Evolutionary conservation across 2,329 filamentous ascomycete species (phyloP).

Genomic region (Peltaster fructicola): DNA sequence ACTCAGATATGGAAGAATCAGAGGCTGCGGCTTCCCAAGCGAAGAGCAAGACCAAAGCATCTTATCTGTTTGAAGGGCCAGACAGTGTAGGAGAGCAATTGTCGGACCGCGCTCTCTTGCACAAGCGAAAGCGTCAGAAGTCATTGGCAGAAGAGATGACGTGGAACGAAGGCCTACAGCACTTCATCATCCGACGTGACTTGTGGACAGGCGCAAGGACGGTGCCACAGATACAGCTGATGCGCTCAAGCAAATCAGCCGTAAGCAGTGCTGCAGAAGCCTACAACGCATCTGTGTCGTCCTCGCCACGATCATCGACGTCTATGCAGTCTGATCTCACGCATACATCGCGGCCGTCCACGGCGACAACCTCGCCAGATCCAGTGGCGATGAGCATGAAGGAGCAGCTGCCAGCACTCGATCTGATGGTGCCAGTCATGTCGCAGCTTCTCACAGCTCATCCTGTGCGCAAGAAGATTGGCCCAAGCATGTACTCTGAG

Average conservation of each 20-base stretch:
- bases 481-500: conserved; percentile 52
- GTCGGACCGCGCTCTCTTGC: conserved; percentile 9
- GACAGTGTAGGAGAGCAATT: conserved; percentile 26
- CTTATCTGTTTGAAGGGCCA: conserved; percentile 27
- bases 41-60: conserved; percentile 9
- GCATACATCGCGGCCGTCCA: conserved; percentile 3
- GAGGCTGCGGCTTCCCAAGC: conserved; percentile 5
- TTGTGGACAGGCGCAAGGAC: conserved; percentile 65
- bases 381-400: no score
- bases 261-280: conserved; percentile 2
- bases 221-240: conserved; percentile 21
- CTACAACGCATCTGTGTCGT: conserved; percentile 2
- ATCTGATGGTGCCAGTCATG: conserved; percentile 48
- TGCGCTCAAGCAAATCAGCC: not conserved
- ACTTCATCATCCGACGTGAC: conserved; percentile 60
- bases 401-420: conserved; percentile 3
- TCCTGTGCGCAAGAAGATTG: conserved; percentile 61
- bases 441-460: conserved; percentile 60
- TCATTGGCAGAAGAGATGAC: conserved; percentile 25
- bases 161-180: conserved; percentile 71
- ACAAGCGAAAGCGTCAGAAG: conserved; percentile 22
- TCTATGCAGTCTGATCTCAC: conserved; percentile 2
- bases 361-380: conserved; percentile 8
- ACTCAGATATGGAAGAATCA: conserved; percentile 15
- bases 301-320: conserved; percentile 21